phyloP scores from a whole-genome alignment of 768 basidiomycete species.

The Trametopsis cervina region DNA sequence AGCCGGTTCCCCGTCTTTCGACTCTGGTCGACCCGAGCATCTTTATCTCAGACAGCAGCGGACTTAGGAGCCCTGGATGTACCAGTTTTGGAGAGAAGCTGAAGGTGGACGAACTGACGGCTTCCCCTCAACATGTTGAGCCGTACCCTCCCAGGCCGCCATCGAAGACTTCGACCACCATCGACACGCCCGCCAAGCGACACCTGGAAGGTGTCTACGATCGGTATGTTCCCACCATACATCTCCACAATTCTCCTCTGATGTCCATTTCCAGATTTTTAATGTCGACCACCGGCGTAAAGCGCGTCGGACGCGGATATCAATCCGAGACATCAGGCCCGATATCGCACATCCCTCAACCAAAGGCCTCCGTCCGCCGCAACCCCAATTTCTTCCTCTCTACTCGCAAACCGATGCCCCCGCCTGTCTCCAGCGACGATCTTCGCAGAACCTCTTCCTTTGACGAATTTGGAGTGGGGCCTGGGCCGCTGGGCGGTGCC shows the following conservation, averaged over 20 bases:
- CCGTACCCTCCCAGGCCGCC: conserved; percentile 51
- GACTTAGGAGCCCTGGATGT: conserved; percentile 12
- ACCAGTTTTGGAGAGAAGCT: background rate
- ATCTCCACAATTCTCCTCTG: background rate
- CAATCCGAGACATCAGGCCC: conserved; percentile 59
- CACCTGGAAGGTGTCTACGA: conserved; percentile 75
- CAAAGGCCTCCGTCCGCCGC: conserved; percentile 21
- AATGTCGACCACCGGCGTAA: conserved; percentile 77
- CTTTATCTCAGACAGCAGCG: conserved; percentile 51
- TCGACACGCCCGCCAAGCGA: conserved; percentile 47
- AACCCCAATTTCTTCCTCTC: conserved; percentile 39
- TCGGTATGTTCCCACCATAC: conserved; percentile 26
- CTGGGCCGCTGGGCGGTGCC: conserved; percentile 14
- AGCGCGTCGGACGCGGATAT: conserved; percentile 74
- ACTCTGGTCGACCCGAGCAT: conserved; percentile 61
- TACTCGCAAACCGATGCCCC: conserved; percentile 52
- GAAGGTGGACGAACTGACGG: conserved; percentile 42
- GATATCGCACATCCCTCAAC: conserved; percentile 27
- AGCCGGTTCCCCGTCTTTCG: conserved; percentile 50
- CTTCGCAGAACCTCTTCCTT: conserved; percentile 41
- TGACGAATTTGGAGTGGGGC: conserved; percentile 55
- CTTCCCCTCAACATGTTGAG: conserved; percentile 58
- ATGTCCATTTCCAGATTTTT: conserved; percentile 37
- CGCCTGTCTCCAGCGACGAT: conserved; percentile 66
- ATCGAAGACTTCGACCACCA: conserved; percentile 21